Percentiles rank a stretch among this genome's conserved stretches.
These are phyloP conservation scores for Epicoccum sorghinum DNA, from an alignment of 2,329 filamentous ascomycete genomes.

Conservation along the genomic window DNA sequence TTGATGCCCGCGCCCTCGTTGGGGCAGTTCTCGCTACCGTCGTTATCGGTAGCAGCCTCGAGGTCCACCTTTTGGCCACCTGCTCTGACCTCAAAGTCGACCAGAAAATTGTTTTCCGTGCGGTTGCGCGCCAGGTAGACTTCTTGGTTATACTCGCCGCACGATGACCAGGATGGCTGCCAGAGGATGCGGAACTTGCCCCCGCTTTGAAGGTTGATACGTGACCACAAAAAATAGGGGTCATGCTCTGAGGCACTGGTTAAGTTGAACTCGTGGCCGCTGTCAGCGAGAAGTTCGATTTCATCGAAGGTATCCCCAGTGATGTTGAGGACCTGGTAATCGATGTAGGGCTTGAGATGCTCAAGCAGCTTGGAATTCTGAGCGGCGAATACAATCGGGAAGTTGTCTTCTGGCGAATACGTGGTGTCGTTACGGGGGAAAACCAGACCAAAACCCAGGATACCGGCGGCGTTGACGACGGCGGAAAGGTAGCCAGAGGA, in stretches of 20 bases:
- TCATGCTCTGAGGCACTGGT: slow-evolving; percentile 1
- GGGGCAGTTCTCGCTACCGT: neutral
- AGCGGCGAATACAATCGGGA: slow-evolving; percentile 2
- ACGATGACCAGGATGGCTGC: neutral
- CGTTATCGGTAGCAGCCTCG: neutral
- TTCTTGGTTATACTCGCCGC: neutral
- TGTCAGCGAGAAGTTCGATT: neutral
- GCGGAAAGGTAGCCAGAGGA: neutral
- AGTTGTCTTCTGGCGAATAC: neutral
- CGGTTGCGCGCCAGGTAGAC: slow-evolving; percentile 1
- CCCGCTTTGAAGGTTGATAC: neutral
- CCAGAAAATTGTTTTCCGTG: neutral
- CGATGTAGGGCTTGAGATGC: slow-evolving; percentile 1
- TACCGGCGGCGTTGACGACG: slow-evolving; percentile 1
- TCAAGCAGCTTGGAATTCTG: slow-evolving; percentile 3
- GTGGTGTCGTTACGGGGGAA: slow-evolving; percentile 1
- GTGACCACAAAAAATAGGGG: slow-evolving; percentile 2
- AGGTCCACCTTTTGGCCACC: slow-evolving; percentile 1
- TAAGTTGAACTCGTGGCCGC: slow-evolving; percentile 1
- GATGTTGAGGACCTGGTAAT: slow-evolving; percentile 2
- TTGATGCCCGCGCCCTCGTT: neutral
- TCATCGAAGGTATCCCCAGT: neutral
- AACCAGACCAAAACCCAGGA: slow-evolving; percentile 4
- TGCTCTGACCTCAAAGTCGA: slow-evolving; percentile 2
- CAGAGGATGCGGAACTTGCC: neutral